A percentile compares a stretch with the other conserved stretches of the same genome.
These are phyloP conservation scores for Paxillus ammoniavirescens DNA, from an alignment of 768 basidiomycete genomes.

Conservation along the genomic window DNA sequence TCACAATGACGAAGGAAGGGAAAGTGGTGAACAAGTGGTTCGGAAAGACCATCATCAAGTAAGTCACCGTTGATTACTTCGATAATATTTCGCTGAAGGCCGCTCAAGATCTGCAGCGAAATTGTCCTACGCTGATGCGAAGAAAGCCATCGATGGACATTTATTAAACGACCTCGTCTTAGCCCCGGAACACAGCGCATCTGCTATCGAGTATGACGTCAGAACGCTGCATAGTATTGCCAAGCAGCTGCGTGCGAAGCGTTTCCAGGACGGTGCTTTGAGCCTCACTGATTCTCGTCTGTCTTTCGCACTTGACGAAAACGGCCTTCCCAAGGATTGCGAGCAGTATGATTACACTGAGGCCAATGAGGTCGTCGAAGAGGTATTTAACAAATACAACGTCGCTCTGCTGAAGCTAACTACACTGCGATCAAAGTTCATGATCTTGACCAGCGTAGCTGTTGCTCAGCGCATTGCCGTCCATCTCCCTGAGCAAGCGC, in stretches of 20 bases:
- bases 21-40: slow-evolving; percentile 88
- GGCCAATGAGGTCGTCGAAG: slow-evolving; percentile 83
- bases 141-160: slow-evolving; percentile 77
- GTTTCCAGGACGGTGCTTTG: slow-evolving; percentile 81
- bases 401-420: not conserved
- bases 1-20: slow-evolving; percentile 82
- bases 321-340: slow-evolving; percentile 80
- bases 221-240: slow-evolving; percentile 66
- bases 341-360: slow-evolving; percentile 60
- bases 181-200: slow-evolving; percentile 52
- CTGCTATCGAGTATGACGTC: slow-evolving; percentile 76
- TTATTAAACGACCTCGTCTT: slow-evolving; percentile 52
- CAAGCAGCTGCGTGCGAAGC: slow-evolving; percentile 64
- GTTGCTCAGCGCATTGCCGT: slow-evolving; percentile 94
- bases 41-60: slow-evolving; percentile 91
- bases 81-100: slow-evolving; percentile 1
- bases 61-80: slow-evolving; percentile 19
- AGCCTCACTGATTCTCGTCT: slow-evolving; percentile 67
- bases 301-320: slow-evolving; percentile 76
- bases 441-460: slow-evolving; percentile 87
- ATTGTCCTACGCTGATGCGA: slow-evolving; percentile 79
- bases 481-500: slow-evolving; percentile 93
- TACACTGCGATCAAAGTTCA: slow-evolving; percentile 56
- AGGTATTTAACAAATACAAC: slow-evolving; percentile 49
- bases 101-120: slow-evolving; percentile 77